phyloP scores from a whole-genome alignment of 2,329 filamentous ascomycete genomes.

The Neofusicoccum laricinum region DNA sequence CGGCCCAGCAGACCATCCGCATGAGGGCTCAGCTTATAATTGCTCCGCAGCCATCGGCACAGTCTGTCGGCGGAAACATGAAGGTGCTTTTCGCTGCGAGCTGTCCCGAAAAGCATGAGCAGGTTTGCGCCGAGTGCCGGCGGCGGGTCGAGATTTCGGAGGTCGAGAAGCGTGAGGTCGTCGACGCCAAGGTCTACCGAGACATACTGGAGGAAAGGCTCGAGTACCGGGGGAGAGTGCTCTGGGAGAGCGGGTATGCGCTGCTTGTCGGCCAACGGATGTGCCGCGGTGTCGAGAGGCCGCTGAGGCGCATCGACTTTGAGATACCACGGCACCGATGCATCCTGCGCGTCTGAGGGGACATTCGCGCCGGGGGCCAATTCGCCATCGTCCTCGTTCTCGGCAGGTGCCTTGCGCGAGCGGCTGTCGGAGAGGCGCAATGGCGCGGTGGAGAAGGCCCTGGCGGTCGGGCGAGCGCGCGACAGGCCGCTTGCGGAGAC shows the following conservation, averaged over 20 bases:
- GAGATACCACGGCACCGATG: slow-evolving; percentile 75
- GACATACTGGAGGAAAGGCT: slow-evolving; percentile 71
- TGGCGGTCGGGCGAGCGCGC: neutral
- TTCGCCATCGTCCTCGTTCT: neutral
- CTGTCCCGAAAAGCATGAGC: slow-evolving; percentile 89
- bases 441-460: neutral
- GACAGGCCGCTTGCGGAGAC: neutral
- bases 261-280: slow-evolving; percentile 50
- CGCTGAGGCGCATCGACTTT: slow-evolving; percentile 58
- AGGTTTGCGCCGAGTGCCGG: slow-evolving; percentile 84
- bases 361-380: neutral
- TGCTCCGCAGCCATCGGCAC: slow-evolving; percentile 76
- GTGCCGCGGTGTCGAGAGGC: slow-evolving; percentile 20
- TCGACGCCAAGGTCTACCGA: slow-evolving; percentile 86
- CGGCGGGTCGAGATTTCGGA: slow-evolving; percentile 80
- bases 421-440: slow-evolving; percentile 3
- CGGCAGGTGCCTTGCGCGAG: neutral
- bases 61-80: slow-evolving; percentile 89
- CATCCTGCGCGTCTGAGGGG: neutral
- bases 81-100: slow-evolving; percentile 87
- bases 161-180: slow-evolving; percentile 73
- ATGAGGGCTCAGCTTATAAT: slow-evolving; percentile 68
- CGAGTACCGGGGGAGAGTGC: slow-evolving; percentile 68
- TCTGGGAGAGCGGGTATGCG: slow-evolving; percentile 63
- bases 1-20: slow-evolving; percentile 87